Percentiles rank a stretch among this genome's conserved stretches.
Conservation (phyloP, 2,329 filamentous ascomycete species). For the Neophaeococcomyces mojaviensis region DNA sequence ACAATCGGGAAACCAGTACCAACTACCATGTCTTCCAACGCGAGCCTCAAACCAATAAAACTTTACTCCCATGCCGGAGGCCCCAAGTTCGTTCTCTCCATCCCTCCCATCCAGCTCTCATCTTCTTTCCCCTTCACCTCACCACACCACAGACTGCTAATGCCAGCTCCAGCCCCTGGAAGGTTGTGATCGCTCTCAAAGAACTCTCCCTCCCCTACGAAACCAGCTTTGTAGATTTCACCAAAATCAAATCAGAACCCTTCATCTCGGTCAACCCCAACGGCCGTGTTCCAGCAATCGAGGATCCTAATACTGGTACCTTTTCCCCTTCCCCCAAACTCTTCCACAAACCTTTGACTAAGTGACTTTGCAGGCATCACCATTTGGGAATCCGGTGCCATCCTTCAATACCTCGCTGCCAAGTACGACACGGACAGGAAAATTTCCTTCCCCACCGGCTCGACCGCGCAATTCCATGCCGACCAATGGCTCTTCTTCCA, state of each 20-base stretch:
- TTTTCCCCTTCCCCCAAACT: conserved; percentile 17
- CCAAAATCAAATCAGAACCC: conserved; percentile 25
- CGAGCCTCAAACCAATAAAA: neutral
- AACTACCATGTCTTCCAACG: neutral
- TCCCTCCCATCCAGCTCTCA: too few relatives aligned
- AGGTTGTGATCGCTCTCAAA: conserved; percentile 27
- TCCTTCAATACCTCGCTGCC: conserved; percentile 37
- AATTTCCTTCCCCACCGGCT: conserved; percentile 29
- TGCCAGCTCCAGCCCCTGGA: conserved; percentile 13
- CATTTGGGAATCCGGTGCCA: conserved; percentile 39
- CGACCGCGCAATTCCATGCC: conserved; percentile 29
- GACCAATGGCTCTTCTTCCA: conserved; percentile 42
- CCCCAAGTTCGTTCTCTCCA: too few relatives aligned
- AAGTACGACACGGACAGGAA: conserved; percentile 35
- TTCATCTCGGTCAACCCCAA: conserved; percentile 28
- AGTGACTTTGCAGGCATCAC: conserved; percentile 21
- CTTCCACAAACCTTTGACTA: neutral
- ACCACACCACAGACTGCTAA: too few relatives aligned
- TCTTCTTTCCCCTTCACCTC: too few relatives aligned
- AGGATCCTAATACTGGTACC: conserved; percentile 30
- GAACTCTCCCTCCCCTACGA: conserved; percentile 29
- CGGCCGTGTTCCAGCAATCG: conserved; percentile 28
- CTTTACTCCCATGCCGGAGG: neutral
- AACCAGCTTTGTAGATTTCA: conserved; percentile 13
- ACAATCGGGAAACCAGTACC: too few relatives aligned